Conservation (phyloP, 2,329 filamentous ascomycete species). For the Talaromyces sp. region DNA sequence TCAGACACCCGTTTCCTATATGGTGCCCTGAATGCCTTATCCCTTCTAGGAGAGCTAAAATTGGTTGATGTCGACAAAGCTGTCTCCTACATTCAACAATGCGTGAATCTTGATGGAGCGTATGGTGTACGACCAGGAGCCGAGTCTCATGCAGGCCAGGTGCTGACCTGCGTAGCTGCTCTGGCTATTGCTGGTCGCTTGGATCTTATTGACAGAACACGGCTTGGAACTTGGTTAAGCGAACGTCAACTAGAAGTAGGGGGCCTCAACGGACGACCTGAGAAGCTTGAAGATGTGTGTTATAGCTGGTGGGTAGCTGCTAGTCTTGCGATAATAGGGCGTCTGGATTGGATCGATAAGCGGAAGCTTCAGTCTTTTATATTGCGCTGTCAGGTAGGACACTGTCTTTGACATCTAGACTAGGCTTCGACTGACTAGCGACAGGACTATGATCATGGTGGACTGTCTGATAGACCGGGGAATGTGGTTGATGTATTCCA, state of each 20-base stretch:
- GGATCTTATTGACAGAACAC: constrained; percentile 78
- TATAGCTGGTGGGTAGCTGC: constrained; percentile 99
- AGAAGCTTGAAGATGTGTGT: constrained; percentile 95
- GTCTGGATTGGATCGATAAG: constrained; percentile 89
- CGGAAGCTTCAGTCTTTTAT: constrained; percentile 79
- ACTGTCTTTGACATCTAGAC: not conserved
- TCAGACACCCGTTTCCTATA: constrained; percentile 94
- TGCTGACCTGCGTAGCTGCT: constrained; percentile 89
- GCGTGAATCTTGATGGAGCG: constrained; percentile 90
- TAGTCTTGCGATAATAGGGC: constrained; percentile 83
- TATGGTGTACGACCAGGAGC: constrained; percentile 87
- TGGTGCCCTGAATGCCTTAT: constrained; percentile 83
- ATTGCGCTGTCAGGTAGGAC: constrained; percentile 69
- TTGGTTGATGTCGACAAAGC: constrained; percentile 78
- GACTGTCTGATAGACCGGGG: constrained; percentile 84
- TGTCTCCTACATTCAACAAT: constrained; percentile 73
- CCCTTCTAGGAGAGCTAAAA: constrained; percentile 71
- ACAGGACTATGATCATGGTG: constrained; percentile 73
- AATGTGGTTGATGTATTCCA: constrained; percentile 98
- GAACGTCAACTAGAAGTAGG: constrained; percentile 86
- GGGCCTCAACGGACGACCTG: constrained; percentile 88
- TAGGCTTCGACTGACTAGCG: constrained; percentile 24
- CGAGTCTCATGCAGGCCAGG: constrained; percentile 92
- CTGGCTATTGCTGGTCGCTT: constrained; percentile 78
- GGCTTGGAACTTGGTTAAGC: constrained; percentile 84